Base-by-base conservation (phyloP, 2,329 filamentous ascomycete genomes). In the Bipolaris cookei region DNA sequence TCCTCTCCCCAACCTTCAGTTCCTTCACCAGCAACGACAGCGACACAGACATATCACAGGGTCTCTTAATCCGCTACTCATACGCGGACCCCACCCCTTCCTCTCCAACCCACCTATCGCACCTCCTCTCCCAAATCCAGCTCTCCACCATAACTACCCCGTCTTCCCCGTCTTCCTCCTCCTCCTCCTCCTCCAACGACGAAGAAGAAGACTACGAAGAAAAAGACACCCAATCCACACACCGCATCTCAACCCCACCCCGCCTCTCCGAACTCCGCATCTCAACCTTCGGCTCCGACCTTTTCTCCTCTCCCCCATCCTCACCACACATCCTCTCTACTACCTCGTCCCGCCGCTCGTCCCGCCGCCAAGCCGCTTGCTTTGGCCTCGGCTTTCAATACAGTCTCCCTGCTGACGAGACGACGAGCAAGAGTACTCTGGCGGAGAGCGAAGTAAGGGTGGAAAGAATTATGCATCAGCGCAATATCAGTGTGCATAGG, bases 301-400 rank as follows among this genome's bases (percentile, higher is more conserved):
- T 74, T 32, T 73, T 75, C 65, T 61, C 65, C 8, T 49, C 72
- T 11, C 64, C 66, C 16, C 66, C 71, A 1, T 14, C 38, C 4
- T 23, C 65, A 63, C 14, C 61, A 66, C 18, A 43, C 39, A 37
- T 1, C 10, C 23, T 41, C 39, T 62, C 8, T 39, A 16, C 38
- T 25, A 39, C 64, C 1, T 63, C 65, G 8, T 54, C 54, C 3
- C 38, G 50, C 8, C 54, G 54, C 32, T 54, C 54, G 4, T 61
- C 71, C 1, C 66, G 69, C 13, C 65, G 74, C 44, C 69, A 74
- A 44, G 71, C 66, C 8, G 63, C 69, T 1, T 74, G 69, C 55
- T 75, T 72, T 30, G 72, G 72, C 6, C 47, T 69, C 1, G 69
- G 70, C 6, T 75, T 77, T 51, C 67, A 76, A 35, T 76, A 75